Conservation (phyloP, 176 grass and related monocot species). For the Triticum timopheevii region DNA sequence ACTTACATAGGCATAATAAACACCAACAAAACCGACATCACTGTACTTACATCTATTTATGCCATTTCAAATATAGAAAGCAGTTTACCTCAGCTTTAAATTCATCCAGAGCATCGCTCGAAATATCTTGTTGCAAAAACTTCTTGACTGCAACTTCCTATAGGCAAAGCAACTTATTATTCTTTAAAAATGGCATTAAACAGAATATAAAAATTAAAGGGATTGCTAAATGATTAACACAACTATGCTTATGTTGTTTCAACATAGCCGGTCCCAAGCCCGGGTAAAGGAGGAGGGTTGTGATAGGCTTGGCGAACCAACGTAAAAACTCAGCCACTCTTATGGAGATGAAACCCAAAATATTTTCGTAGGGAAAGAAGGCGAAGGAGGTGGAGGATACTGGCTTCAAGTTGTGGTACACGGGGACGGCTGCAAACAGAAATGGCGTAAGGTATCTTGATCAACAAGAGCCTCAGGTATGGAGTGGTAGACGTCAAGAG, state of each 20-base stretch:
- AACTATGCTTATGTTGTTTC: neutral
- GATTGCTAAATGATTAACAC: neutral
- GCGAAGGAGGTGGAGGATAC: too few relatives aligned
- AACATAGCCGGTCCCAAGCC: too few relatives aligned
- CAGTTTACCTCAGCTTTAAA: conserved; percentile 90
- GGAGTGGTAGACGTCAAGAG: too few relatives aligned
- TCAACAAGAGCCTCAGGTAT: too few relatives aligned
- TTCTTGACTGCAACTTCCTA: conserved; percentile 99
- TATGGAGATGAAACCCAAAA: too few relatives aligned
- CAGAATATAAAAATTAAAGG: conserved; percentile 1
- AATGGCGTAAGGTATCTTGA: too few relatives aligned
- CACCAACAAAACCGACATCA: neutral
- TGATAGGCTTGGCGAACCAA: too few relatives aligned
- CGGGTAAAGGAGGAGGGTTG: too few relatives aligned
- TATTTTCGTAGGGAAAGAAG: too few relatives aligned
- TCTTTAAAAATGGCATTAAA: conserved; percentile 10
- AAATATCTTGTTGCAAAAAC: conserved; percentile 99
- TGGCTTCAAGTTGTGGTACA: too few relatives aligned
- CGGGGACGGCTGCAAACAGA: too few relatives aligned
- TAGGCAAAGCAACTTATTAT: conserved; percentile 37
- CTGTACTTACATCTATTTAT: conserved; percentile 18
- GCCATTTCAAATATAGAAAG: conserved; percentile 6
- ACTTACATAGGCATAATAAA: neutral
- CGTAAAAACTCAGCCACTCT: too few relatives aligned
- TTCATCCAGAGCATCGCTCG: conserved; percentile 94